Percentiles rank a stretch among this genome's conserved stretches.
Conservation (phyloP, 495 filamentous ascomycete species). For the Podospora pseudopauciseta region DNA sequence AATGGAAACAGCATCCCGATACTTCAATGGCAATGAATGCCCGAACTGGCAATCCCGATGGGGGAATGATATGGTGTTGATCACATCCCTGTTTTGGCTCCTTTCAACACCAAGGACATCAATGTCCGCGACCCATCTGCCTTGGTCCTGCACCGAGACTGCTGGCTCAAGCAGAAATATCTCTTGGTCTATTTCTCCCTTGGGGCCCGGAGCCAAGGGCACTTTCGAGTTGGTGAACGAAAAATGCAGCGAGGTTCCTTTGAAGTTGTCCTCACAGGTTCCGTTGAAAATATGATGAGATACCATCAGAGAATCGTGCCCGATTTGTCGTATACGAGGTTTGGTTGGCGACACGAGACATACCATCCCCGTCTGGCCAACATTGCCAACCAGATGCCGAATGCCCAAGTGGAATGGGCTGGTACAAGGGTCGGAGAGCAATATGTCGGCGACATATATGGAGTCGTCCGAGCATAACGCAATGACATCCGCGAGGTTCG, state of each 20-base stretch:
- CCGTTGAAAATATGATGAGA: not conserved
- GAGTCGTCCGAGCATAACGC: not conserved
- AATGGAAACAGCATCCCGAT: not conserved
- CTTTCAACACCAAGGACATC: not conserved
- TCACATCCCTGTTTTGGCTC: not conserved
- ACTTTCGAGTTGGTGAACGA: not conserved
- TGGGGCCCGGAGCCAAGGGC: not conserved
- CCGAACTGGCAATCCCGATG: not conserved
- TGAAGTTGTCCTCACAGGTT: not conserved
- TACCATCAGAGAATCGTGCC: not conserved
- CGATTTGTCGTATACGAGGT: not conserved
- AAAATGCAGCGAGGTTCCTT: not conserved
- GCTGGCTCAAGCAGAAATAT: not conserved
- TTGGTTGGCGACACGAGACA: not conserved
- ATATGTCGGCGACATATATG: not conserved
- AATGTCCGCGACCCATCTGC: slow-evolving; percentile 2
- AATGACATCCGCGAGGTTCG: not conserved
- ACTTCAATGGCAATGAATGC: not conserved
- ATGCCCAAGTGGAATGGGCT: not conserved
- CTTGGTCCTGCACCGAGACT: not conserved
- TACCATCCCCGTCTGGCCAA: not conserved
- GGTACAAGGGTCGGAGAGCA: not conserved
- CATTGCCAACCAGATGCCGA: not conserved
- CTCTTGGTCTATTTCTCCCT: not conserved
- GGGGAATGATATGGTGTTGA: not conserved